Base-by-base conservation (phyloP, 768 basidiomycete genomes). In the Coprinopsis marcescibilis region DNA sequence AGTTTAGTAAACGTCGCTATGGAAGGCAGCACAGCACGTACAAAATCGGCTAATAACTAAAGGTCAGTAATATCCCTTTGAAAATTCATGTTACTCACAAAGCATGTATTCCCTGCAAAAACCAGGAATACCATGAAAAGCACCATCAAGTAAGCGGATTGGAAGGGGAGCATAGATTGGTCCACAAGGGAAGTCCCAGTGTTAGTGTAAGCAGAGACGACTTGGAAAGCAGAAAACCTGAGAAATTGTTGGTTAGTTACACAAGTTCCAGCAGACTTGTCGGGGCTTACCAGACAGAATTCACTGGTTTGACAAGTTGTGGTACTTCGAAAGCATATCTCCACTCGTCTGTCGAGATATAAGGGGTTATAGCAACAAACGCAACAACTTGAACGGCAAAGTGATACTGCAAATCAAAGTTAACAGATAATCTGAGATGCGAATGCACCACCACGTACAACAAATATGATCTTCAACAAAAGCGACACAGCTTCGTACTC, bases 71-170 rank as follows among this genome's bases (percentile, higher is more conserved):
- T 40, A 4, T 5, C 11, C 6, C 21, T 21, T 19, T 4, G 38
- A 20, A 40, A 21, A 23, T 15, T 34, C 12, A 37, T 37, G 24
- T 38, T 30, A 84, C 91, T 74, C 57, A 95, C 93, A 58, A 90
- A 95, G 19, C 80, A 85, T 35, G 93, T 96, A 60, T 98, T 97
- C 8, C 95, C 95, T 40, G 90, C 92, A 38, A 97, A 63, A 52
- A 97, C 85, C 20, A 89, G 66, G 37, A 92, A 65, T 0, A 80
- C 70, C 73, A 92, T 68, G 43, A 80, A 60, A 23, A 89, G 39
- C 46, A 91, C 79, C 83, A 91, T 83, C 2, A 81, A 77, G 58
- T 90, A 92, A 14, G 91, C 93, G 17, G 59, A 70, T 58, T 92
- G 89, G 63, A 96, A 97, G 0, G 92, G 93, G 2, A 95, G 43